These are phyloP conservation scores for Areca catechu DNA, from an alignment of 176 grass and related monocot species.

Conservation along the genomic window DNA sequence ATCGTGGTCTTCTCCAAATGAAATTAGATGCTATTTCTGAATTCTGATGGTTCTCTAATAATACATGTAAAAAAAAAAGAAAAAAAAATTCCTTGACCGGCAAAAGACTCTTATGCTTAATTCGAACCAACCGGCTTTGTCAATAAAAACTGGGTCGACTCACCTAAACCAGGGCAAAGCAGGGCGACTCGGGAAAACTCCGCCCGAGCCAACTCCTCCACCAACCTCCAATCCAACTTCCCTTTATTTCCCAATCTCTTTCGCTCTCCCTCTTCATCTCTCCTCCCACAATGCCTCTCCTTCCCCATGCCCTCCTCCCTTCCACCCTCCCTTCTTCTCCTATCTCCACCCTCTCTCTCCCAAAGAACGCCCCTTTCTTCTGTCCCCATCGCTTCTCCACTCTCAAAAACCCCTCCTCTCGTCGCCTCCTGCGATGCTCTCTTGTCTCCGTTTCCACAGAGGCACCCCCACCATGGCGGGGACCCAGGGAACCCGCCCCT, in stretches of 20 bases:
- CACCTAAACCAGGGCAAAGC: too few species aligned
- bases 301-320: constrained; percentile 21
- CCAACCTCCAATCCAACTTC: too few species aligned
- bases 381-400: background rate
- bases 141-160: too few species aligned
- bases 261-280: background rate
- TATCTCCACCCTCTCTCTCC: constrained; percentile 3
- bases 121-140: too few species aligned
- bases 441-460: constrained; percentile 27
- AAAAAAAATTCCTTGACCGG: too few species aligned
- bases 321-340: constrained; percentile 1
- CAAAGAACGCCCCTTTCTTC: background rate
- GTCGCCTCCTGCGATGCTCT: constrained; percentile 13
- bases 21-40: too few species aligned
- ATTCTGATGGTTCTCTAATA: too few species aligned
- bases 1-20: too few species aligned
- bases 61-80: too few species aligned
- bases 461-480: background rate
- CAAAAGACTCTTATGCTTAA: too few species aligned
- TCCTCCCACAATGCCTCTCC: constrained; percentile 11
- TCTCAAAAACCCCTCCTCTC: background rate
- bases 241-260: background rate
- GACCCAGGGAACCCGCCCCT: constrained; percentile 24
- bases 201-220: too few species aligned
- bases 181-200: too few species aligned